phyloP scores from a whole-genome alignment of 768 basidiomycete genomes.

The Termitomyces eurrhizus region DNA sequence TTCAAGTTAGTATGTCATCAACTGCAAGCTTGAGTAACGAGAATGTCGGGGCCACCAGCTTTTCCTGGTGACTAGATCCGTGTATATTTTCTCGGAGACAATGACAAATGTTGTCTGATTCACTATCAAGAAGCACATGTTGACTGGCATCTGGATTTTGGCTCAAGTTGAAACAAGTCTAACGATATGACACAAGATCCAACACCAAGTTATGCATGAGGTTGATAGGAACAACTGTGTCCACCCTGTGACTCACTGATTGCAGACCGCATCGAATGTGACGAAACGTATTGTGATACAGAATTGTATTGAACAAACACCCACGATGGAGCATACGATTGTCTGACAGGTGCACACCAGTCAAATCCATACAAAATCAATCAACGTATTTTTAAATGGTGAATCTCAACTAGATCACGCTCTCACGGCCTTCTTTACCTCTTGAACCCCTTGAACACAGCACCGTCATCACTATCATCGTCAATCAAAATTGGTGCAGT shows the following conservation, averaged over 20 bases:
- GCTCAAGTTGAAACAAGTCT: background rate
- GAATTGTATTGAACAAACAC: background rate
- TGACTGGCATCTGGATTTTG: no score
- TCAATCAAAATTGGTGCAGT: slow-evolving; percentile 40
- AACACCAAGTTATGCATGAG: background rate
- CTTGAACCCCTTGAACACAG: slow-evolving; percentile 64
- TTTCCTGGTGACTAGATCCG: background rate
- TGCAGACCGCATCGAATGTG: background rate
- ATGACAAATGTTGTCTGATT: background rate
- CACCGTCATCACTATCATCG: slow-evolving; percentile 71
- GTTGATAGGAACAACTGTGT: background rate
- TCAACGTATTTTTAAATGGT: background rate
- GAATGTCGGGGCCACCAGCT: background rate
- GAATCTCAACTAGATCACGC: background rate
- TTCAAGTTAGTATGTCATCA: background rate
- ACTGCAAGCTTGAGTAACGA: background rate
- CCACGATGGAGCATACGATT: background rate
- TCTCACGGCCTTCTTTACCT: slow-evolving; percentile 18
- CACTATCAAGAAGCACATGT: background rate
- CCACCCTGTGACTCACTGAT: background rate
- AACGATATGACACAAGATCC: background rate
- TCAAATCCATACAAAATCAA: background rate
- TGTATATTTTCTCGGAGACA: background rate
- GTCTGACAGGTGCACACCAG: background rate
- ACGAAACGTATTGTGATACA: background rate